Base-by-base conservation (phyloP, 2,329 filamentous ascomycete genomes). In the Xylariaceae sp. region DNA sequence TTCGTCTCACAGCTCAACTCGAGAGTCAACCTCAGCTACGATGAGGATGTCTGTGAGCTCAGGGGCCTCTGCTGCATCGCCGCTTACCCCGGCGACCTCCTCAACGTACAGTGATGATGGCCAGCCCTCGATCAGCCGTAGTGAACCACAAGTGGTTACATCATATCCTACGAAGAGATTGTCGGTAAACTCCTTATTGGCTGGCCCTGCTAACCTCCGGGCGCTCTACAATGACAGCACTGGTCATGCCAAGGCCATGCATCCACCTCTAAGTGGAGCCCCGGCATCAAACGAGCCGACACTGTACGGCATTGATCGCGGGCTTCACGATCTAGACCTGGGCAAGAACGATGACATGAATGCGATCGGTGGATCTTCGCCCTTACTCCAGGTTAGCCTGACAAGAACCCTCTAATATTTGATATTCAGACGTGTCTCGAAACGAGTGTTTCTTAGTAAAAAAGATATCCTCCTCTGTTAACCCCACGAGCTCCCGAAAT, bases 251-350 rank as follows among this genome's bases (percentile, higher is more conserved):
- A 67, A 67, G 18, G 56, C 65, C 37, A 66, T 65, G 51, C 64
- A 68, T 50, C 64, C 64, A n/a, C 64, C 62, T 53, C 62, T 69
- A 53, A 66, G 70, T 49, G 68, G 68, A 39, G 60, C 62, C n/a
- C 60, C 64, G 15, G n/a, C 51, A 45, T 65, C 61, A 64, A 75
- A 60, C 69, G 77, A 64, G 73, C 74, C 42, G 39, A 80, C 74
- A 5, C 82, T 79, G 49, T 91, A 89, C 70, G 89, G 90, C 4
- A 82, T 88, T 61, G 90, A 93, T 68, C 78, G 83, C 58, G 90
- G 89, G 0, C 78, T 85, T 61, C 80, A 81, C 8, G 89, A 93
- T 73, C 74, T 84, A 17, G 89, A 93, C 67, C 75, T 89, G 1
- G 84, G 84, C 34, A 82, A 80, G 54, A 92, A 92, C 66, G 83